Percentiles rank a stretch among this genome's conserved stretches.
These are phyloP conservation scores for Thelonectria olida DNA, from an alignment of 2,329 filamentous ascomycete genomes.

Conservation along the genomic window DNA sequence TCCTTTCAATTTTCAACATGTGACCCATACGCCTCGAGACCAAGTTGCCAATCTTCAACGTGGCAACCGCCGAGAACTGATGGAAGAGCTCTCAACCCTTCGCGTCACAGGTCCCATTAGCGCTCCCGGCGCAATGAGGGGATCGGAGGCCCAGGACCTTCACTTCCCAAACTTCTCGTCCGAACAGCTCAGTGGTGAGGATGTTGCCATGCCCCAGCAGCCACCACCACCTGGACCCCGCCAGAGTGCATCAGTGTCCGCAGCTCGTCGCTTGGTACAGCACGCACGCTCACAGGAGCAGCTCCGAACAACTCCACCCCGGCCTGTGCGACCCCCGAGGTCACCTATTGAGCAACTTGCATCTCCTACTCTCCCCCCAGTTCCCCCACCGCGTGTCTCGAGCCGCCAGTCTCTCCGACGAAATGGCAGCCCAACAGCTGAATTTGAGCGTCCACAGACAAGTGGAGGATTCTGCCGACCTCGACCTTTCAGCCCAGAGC, in stretches of 20 bases:
- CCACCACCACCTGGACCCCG: constrained; percentile 20
- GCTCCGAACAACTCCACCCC: constrained; percentile 57
- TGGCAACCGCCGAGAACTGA: constrained; percentile 52
- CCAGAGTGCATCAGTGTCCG: constrained; percentile 32
- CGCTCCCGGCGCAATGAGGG: constrained; percentile 33
- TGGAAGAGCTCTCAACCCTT: constrained; percentile 55
- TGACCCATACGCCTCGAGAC: constrained; percentile 66
- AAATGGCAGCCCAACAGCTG: constrained; percentile 49
- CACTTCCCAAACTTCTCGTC: constrained; percentile 59
- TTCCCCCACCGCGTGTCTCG: constrained; percentile 63
- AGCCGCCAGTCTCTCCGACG: constrained; percentile 62
- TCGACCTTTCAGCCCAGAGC: constrained; percentile 49
- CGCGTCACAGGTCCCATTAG: constrained; percentile 40
- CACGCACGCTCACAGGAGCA: constrained; percentile 60
- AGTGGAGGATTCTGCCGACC: constrained; percentile 57
- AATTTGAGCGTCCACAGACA: constrained; percentile 55
- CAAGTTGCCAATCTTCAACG: constrained; percentile 53
- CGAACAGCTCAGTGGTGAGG: constrained; percentile 28
- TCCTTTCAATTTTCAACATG: constrained; percentile 74
- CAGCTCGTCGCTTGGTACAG: constrained; percentile 51
- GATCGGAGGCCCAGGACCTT: constrained; percentile 48
- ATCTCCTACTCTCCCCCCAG: constrained; percentile 48
- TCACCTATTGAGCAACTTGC: constrained; percentile 35
- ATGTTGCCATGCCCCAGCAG: constrained; percentile 18
- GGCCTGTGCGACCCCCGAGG: constrained; percentile 56